A percentile compares a stretch with the other conserved stretches of the same genome.
These are phyloP conservation scores for Russula foetens DNA, from an alignment of 768 basidiomycete genomes.

Conservation along the genomic window DNA sequence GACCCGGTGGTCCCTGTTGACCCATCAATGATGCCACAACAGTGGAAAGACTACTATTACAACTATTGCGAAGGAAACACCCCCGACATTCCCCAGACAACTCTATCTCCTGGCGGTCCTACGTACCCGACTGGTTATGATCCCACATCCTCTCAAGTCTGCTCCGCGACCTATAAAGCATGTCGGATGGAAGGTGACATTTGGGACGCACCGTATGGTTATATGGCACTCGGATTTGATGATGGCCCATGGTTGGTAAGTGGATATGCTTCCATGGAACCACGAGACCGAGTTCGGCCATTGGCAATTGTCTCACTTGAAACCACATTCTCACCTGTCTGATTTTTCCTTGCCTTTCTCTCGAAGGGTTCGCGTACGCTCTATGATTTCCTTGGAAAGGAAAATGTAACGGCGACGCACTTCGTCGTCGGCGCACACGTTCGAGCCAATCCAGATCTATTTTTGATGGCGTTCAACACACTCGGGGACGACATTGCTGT, in stretches of 20 bases:
- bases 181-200: slow-evolving; percentile 45
- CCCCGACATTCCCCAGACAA: slow-evolving; percentile 50
- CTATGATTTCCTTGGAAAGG: slow-evolving; percentile 55
- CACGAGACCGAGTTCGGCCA: not conserved
- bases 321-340: slow-evolving; percentile 1
- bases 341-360: not conserved
- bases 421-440: slow-evolving; percentile 87
- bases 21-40: slow-evolving; percentile 43
- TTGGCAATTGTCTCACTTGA: not conserved
- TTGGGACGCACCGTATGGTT: slow-evolving; percentile 69
- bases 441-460: slow-evolving; percentile 44
- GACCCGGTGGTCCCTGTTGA: slow-evolving; percentile 47
- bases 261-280: not conserved
- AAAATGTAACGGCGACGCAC: slow-evolving; percentile 70
- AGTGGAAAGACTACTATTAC: slow-evolving; percentile 67
- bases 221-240: slow-evolving; percentile 64
- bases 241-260: slow-evolving; percentile 62
- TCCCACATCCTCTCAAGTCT: slow-evolving; percentile 45
- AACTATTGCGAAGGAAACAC: slow-evolving; percentile 65
- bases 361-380: slow-evolving; percentile 34
- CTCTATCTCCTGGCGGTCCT: slow-evolving; percentile 25
- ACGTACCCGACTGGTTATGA: slow-evolving; percentile 34
- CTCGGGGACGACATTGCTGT: slow-evolving; percentile 32
- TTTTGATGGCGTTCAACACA: slow-evolving; percentile 41
- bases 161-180: slow-evolving; percentile 62